A percentile compares a stretch with the other conserved stretches of the same genome.
Evolutionary conservation across 1,284 basidiomycete genomes (phyloP).

Genomic region (Sparassis latifolia): DNA sequence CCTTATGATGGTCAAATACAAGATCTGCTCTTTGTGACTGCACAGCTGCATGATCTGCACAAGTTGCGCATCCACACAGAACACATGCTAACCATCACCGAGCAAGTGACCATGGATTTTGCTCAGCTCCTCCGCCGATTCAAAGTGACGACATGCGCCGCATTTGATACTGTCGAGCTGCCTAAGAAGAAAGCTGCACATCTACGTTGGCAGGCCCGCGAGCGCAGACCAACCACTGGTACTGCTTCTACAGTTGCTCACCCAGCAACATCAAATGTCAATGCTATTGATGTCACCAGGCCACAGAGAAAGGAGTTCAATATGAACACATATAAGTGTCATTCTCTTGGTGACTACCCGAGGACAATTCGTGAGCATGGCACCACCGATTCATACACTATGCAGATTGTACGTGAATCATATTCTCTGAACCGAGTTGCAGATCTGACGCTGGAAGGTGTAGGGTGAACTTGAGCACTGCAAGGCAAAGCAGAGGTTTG

Average conservation of each 20-base stretch:
- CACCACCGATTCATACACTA: background rate
- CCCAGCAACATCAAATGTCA: background rate
- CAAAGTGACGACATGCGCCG: background rate
- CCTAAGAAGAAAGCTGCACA: background rate
- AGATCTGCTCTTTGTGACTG: background rate
- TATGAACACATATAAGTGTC: conserved; percentile 1
- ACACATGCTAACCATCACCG: background rate
- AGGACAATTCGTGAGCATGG: background rate
- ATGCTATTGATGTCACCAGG: background rate
- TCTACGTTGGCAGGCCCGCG: background rate
- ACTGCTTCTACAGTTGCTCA: too few relatives aligned
- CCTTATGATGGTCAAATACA: conserved; percentile 12
- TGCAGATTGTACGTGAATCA: background rate
- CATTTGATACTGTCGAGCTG: background rate
- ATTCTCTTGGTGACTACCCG: conserved; percentile 1
- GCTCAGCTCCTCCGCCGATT: background rate
- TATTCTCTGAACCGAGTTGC: background rate
- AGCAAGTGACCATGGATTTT: background rate
- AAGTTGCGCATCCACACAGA: background rate
- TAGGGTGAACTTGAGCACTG: background rate
- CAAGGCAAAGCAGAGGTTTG: background rate
- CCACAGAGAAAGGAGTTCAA: background rate
- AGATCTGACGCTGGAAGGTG: background rate
- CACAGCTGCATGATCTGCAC: background rate
- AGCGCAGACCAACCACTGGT: background rate